These are phyloP conservation scores for Pyrenula massariospora DNA, from an alignment of 495 filamentous ascomycete genomes.

Conservation along the genomic window DNA sequence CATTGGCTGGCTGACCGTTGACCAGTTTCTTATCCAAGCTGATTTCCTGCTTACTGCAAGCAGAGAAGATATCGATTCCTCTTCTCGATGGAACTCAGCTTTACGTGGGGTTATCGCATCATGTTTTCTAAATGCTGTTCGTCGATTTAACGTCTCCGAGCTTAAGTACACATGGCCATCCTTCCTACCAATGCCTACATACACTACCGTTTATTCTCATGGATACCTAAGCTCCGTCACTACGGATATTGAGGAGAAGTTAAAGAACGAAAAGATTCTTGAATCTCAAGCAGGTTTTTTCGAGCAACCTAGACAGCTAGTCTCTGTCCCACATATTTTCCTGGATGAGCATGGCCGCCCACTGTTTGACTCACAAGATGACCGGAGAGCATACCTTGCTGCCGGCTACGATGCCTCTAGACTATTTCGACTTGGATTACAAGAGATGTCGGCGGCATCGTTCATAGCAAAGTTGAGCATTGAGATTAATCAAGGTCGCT, in stretches of 20 bases:
- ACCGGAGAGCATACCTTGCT: neutral
- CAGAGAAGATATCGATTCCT: constrained; percentile 9
- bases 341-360: neutral
- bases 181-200: neutral
- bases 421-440: neutral
- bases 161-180: neutral
- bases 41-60: constrained; percentile 10
- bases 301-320: neutral
- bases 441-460: neutral
- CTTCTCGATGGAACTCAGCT: constrained; percentile 7
- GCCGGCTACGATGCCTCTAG: neutral
- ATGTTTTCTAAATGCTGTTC: constrained; percentile 14
- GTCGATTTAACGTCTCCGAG: constrained; percentile 7
- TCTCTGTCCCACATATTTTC: neutral
- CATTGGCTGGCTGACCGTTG: neutral
- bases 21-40: constrained; percentile 11
- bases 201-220: neutral
- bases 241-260: neutral
- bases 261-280: neutral
- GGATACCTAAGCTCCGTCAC: neutral
- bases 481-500: too few relatives aligned
- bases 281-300: neutral
- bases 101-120: constrained; percentile 9
- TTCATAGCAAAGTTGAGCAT: neutral
- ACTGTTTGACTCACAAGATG: neutral